Evolutionary conservation across 495 filamentous ascomycete genomes (phyloP), one percentile per base, ranked within the genome.

Genomic region (Hyaloscypha variabilis): DNA sequence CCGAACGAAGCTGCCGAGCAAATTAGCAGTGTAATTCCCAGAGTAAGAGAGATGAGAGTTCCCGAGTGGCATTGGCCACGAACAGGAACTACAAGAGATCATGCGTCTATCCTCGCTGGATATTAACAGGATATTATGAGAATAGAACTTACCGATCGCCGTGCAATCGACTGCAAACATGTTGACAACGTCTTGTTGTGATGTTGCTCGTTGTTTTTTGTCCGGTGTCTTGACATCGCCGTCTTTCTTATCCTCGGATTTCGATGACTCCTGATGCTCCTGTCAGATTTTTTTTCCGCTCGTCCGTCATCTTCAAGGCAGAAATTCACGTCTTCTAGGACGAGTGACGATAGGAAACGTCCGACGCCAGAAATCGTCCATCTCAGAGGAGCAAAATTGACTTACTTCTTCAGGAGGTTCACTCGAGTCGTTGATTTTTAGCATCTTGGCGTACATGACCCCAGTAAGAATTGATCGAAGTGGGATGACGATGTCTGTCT

Each of bases 141-240:
- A n/a, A n/a, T n/a, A n/a, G n/a, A n/a, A n/a, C n/a, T n/a, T n/a
- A n/a, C n/a, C n/a, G n/a, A 54, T 54, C 8, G 51, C 19, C 6
- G 21, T 54, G 26, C 51, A 54, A 24, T 54, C 51, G 6, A 54
- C 51, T 54, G 51, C 17, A 28, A 54, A 54, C 51, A 54, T 54
- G 51, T 54, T 54, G 6, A 54, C 51, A 24, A 54, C 26, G 14
- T 54, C 51, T 54, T 54, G 51, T 24, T 28, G 51, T 6, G 51
- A 54, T 54, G 21, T 54, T 8, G 26, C 4, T 13, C 26, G 21
- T 6, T 13, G 4, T 17, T 54, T 54, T 54, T 25, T 0, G 26
- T 54, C 51, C 14, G 21, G 1, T 19, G 8, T 54, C 26, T 54
- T 54, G 6, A 6, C 19, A 54, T 54, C 51, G 26, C 14, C 51